These are phyloP conservation scores for Lactifluus subvellereus DNA, from an alignment of 768 basidiomycete genomes.

Conservation along the genomic window DNA sequence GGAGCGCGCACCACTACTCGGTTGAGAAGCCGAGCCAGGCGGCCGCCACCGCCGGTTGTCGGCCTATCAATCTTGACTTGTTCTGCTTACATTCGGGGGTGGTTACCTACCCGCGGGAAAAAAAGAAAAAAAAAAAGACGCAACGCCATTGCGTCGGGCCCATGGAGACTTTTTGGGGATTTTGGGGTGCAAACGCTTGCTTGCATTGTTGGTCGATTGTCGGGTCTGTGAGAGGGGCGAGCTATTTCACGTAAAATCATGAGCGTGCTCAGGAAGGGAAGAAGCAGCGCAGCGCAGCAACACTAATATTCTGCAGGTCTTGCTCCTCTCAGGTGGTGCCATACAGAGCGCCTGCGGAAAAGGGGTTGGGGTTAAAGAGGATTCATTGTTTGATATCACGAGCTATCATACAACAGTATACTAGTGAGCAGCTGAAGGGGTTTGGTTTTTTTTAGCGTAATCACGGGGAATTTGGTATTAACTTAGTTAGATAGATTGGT, in stretches of 20 bases:
- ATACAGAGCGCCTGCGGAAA: background rate
- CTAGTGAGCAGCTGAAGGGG: too few species aligned
- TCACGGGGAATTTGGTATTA: background rate
- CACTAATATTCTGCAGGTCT: background rate
- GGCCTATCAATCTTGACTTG: background rate
- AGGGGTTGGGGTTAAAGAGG: background rate
- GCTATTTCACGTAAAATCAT: background rate
- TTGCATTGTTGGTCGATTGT: background rate
- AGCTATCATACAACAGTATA: background rate
- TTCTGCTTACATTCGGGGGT: background rate
- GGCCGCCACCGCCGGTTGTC: background rate
- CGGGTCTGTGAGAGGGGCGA: background rate
- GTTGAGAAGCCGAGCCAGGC: background rate
- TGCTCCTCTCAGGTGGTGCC: background rate
- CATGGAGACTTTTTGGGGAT: background rate
- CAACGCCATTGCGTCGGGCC: background rate
- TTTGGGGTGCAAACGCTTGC: constrained; percentile 1
- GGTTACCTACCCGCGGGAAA: background rate
- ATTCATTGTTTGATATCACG: background rate
- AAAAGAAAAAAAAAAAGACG: too few species aligned
- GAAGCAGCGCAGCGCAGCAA: background rate
- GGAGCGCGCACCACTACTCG: constrained; percentile 8
- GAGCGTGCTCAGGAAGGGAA: background rate
- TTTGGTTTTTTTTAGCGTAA: background rate
- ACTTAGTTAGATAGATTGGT: background rate